A percentile compares a stretch with the other conserved stretches of the same genome.
phyloP scores from a whole-genome alignment of 768 basidiomycete genomes.

The Royoungia palumana region DNA sequence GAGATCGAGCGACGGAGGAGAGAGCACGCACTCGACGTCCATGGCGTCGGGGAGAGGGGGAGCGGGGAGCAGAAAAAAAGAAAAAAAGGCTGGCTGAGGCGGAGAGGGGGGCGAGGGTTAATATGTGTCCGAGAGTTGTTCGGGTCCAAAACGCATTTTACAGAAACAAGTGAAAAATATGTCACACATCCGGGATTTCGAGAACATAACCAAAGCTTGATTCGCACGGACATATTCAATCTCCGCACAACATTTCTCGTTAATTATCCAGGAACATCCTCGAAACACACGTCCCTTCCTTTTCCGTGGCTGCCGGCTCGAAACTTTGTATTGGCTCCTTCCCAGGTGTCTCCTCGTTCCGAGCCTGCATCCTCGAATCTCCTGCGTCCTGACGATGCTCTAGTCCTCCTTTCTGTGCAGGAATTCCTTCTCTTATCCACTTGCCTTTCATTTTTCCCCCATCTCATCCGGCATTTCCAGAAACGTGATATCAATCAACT shows the following conservation, averaged over 20 bases:
- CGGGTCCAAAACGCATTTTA: constrained; percentile 38
- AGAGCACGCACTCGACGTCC: constrained; percentile 20
- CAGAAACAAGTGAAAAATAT: constrained; percentile 39
- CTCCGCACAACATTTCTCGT: constrained; percentile 30
- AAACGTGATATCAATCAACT: constrained; percentile 31
- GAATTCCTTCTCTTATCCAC: neutral
- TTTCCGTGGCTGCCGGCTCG: constrained; percentile 14
- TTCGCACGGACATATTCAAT: constrained; percentile 34
- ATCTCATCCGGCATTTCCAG: constrained; percentile 27
- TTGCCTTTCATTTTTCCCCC: constrained; percentile 21
- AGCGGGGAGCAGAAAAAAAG: neutral
- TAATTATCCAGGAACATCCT: constrained; percentile 33
- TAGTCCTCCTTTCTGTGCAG: too few relatives aligned
- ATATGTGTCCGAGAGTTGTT: constrained; percentile 35
- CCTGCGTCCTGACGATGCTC: too few relatives aligned
- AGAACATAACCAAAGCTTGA: constrained; percentile 38
- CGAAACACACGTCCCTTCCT: too few relatives aligned
- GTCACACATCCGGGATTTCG: constrained; percentile 40
- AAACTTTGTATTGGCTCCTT: constrained; percentile 13
- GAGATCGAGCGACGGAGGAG: constrained; percentile 14
- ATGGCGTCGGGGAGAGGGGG: constrained; percentile 12
- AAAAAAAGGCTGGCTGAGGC: neutral
- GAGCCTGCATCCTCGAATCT: neutral
- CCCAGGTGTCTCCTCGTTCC: neutral
- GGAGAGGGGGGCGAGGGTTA: constrained; percentile 27